Evolutionary conservation across 2,329 filamentous ascomycete species (phyloP).

Genomic region (Pestalotiopsis sp.): DNA sequence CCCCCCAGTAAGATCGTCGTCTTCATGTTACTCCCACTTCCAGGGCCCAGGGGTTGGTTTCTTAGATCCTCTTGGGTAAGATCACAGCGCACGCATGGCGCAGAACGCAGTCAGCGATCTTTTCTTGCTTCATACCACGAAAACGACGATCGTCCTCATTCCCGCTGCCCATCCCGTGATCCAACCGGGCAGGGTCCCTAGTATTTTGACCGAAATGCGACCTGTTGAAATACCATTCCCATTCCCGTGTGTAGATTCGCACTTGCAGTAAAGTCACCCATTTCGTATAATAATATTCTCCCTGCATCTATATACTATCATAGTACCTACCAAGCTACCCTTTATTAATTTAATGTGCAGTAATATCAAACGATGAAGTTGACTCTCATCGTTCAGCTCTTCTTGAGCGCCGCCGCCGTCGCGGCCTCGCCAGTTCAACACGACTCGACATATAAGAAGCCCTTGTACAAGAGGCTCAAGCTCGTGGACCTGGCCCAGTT

Average conservation of each 20-base stretch:
- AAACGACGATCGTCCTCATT: slow-evolving; percentile 7
- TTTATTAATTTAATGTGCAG: background rate
- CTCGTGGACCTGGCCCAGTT: slow-evolving; percentile 28
- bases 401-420: slow-evolving; percentile 29
- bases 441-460: slow-evolving; percentile 18
- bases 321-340: background rate
- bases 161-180: background rate
- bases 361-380: slow-evolving; percentile 25
- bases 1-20: background rate
- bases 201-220: background rate
- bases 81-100: background rate
- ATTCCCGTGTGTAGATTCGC: background rate
- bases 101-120: slow-evolving; percentile 3
- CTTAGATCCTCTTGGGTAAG: background rate
- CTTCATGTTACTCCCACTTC: background rate
- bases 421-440: slow-evolving; percentile 26
- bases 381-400: slow-evolving; percentile 25
- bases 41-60: background rate
- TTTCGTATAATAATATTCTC: background rate
- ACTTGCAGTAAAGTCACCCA: background rate
- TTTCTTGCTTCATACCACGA: slow-evolving; percentile 1
- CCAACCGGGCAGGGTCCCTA: background rate
- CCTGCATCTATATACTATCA: background rate
- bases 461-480: slow-evolving; percentile 19
- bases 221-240: background rate